Evolutionary conservation across 1,284 basidiomycete genomes (phyloP), one percentile per base, ranked within the genome.

Genomic region (Cryptococcus floricola): DNA sequence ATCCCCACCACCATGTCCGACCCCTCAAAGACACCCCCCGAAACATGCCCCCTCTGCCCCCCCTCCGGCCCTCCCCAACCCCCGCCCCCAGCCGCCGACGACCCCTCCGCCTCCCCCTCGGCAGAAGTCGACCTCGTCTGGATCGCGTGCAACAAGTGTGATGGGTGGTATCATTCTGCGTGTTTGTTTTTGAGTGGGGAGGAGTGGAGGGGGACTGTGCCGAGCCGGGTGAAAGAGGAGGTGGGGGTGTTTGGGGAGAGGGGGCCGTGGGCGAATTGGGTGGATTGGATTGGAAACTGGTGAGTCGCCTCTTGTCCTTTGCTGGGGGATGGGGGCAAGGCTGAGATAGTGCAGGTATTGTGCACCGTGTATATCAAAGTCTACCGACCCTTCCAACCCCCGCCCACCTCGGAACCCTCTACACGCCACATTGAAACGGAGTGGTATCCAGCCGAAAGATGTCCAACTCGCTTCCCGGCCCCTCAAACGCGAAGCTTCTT

Each of bases 91-190:
- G 18, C 45, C n/a, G 34, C 18, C 12, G 45, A 23, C 5, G 51
- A 42, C 16, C 5, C 31, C 14, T 6, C 34, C 53, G 39, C 45
- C 34, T 42, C 31, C 8, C n/a, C 19, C 18, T 14, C n/a, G 12
- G 19, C 18, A 19, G 58, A 59, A 37, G 55, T 51, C 43, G 52
- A 55, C 45, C 58, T 74, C 31, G 57, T 61, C 25, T 77, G 76
- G 76, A 69, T 77, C 51, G 71, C 65, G 7, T 77, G 76, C 50
- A 62, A 63, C 13, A 70, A 69, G 45, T 77, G 76, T 56, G 44
- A 59, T 19, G 64, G 49, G 16, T 77, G 76, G 76, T 71, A 66
- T 38, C 76, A 77, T 61, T 63, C 70, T 0, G 68, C 64, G 16
- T 77, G 76, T 51, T 54, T 75, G 2, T 34, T 67, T 3, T 52